Evolutionary conservation across 1,284 basidiomycete species (phyloP), one percentile per base, ranked within the genome.

Genomic region (Coriolopsis trogii): DNA sequence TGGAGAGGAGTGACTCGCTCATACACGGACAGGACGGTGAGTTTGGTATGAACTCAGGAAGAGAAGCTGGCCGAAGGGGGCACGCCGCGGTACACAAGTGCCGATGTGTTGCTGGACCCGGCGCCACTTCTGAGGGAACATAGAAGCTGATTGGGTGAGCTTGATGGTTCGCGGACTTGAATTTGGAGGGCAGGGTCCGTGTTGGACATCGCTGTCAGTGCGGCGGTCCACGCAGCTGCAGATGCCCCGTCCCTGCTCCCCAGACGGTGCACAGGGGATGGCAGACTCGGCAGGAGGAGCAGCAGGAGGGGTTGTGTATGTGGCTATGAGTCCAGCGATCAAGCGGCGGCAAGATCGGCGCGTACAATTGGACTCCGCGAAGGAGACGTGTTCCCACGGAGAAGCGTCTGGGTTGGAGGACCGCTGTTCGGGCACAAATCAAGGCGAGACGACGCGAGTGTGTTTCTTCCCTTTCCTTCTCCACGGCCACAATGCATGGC

Each of bases 401-500:
- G 63, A 63, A 64, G 61, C 41, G 56, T 56, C 56, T 58, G 55
- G 56, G 54, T 42, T 49, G 53, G 41, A 51, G 60, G 53, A 58
- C 57, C 56, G 56, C 51, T 49, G 41, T 51, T 52, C 49, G 33
- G 56, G 57, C 38, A 42, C 45, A 49, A 44, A 52, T 52, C 55
- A 53, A 41, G 59, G 52, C 52, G 48, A 41, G 49, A 40, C 42
- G 47, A 37, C 52, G 20, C n/a, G n/a, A n/a, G n/a, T 45, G 38
- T 50, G 52, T 58, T 50, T 61, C 53, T 59, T 54, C 54, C 49
- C 54, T 52, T 53, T 59, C 59, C 55, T 60, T 60, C 55, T 56
- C 60, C 60, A 62, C 63, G 54, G 56, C 59, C 62, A 53, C 58
- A 60, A 64, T 64, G 60, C 62, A 62, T 47, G 59, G 56, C 58